Base-by-base conservation (phyloP, 305 asterid genomes). In the Plantago lanceolata region DNA sequence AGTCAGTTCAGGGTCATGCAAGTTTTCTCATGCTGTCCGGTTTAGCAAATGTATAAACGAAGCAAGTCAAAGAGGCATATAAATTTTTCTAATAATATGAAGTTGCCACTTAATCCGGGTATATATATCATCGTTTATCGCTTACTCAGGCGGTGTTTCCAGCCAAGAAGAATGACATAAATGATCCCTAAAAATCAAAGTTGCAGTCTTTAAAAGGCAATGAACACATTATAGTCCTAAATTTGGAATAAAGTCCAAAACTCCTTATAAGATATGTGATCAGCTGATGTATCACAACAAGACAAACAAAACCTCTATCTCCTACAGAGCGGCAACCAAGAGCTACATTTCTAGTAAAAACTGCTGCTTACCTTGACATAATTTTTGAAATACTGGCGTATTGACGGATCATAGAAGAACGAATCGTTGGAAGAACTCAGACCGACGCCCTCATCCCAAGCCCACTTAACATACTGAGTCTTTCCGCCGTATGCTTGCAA, bases 401-500 rank as follows among this genome's bases (percentile, higher is more conserved):
- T 90, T 8, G 99, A 84, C 35, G 97, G 97, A 80, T 94, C 99
- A 51, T 87, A 94, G 82, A 90, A 94, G 86, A 94, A 94, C 3
- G 99, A 94, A 79, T 94, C 99, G 15, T 90, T 94, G 1, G 99
- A 94, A 70, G 99, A 81, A 78, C 97, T 94, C 66, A 94, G 68
- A 47, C 86, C 96, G 29, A 90, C 85, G 53, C 95, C 97, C 71
- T 94, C 99, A 61, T 90, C 96, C 99, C 97, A 94, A 1, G 99
- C 99, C 99, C 99, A 94, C 83, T 90, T 88, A 24, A 94, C 96
- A 70, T 90, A 94, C 63, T 88, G 99, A 31, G 95, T 86, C 73
- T 90, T 94, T 49, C 99, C 99, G 55, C 99, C 99, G 48, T 86
- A 94, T 5, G 97, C 96, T 83, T 90, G 92, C 81, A 94, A 80